Conservation (phyloP, 2,329 filamentous ascomycete genomes). For the Pseudogymnoascus sp. region DNA sequence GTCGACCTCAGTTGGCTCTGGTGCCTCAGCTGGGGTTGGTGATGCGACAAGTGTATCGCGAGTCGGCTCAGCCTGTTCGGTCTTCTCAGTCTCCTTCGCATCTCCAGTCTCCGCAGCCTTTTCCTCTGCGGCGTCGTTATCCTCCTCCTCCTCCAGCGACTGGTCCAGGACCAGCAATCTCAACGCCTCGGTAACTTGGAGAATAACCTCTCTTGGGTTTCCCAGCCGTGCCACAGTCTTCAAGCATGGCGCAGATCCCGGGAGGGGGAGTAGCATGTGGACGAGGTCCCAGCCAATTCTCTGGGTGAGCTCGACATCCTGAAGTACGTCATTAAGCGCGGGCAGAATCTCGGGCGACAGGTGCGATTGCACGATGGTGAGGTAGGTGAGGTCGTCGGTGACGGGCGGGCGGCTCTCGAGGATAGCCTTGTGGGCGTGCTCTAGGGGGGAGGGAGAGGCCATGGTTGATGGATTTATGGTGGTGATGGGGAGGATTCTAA, state of each 20-base stretch:
- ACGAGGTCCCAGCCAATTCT: constrained; percentile 83
- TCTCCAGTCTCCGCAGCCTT: constrained; percentile 18
- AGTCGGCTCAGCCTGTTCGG: background rate
- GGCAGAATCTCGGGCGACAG: constrained; percentile 60
- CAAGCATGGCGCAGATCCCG: constrained; percentile 57
- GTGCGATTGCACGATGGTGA: constrained; percentile 70
- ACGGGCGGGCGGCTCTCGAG: constrained; percentile 35
- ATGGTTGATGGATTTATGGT: background rate
- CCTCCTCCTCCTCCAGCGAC: constrained; percentile 33
- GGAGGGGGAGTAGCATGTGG: constrained; percentile 60
- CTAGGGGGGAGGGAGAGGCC: constrained; percentile 10
- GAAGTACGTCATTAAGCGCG: constrained; percentile 58
- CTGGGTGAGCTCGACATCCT: constrained; percentile 59
- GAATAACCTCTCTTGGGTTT: constrained; percentile 72
- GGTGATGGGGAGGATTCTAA: background rate
- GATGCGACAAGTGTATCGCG: background rate
- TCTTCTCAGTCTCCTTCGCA: constrained; percentile 12
- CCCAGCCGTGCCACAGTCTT: constrained; percentile 68
- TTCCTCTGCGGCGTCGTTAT: constrained; percentile 21
- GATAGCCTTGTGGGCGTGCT: constrained; percentile 22
- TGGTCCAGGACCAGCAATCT: constrained; percentile 46
- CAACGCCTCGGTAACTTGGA: constrained; percentile 70
- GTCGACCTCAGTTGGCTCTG: constrained; percentile 21
- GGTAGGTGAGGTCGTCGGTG: constrained; percentile 64
- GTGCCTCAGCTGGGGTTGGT: constrained; percentile 14